Conservation (phyloP, 1,284 basidiomycete genomes). For the Gymnopus androsaceus region DNA sequence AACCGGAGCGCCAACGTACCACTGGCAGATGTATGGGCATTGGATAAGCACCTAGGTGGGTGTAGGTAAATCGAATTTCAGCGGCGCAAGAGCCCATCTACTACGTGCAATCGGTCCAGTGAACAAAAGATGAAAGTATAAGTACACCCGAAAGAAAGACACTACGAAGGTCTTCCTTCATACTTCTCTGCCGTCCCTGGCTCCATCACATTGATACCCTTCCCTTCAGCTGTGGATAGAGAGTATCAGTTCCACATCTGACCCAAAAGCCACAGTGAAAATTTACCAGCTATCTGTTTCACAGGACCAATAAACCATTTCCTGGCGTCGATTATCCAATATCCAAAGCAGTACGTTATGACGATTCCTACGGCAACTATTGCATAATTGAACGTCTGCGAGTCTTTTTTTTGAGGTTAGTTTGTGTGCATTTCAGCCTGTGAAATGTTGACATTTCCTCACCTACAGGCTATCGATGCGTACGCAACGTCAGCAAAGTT, state of each 20-base stretch:
- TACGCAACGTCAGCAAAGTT: too few relatives aligned
- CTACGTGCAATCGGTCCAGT: too few relatives aligned
- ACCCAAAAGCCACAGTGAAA: background rate
- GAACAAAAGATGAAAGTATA: too few relatives aligned
- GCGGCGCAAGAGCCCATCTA: too few relatives aligned
- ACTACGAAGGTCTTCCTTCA: background rate
- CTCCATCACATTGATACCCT: slow-evolving; percentile 51
- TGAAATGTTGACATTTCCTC: too few relatives aligned
- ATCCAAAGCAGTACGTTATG: slow-evolving; percentile 56
- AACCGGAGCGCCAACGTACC: too few relatives aligned
- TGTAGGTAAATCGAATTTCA: too few relatives aligned
- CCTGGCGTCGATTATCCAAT: slow-evolving; percentile 69
- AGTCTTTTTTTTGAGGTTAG: too few relatives aligned
- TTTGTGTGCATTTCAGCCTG: too few relatives aligned
- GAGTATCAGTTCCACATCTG: background rate
- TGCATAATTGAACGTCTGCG: slow-evolving; percentile 73
- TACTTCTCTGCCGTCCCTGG: slow-evolving; percentile 26
- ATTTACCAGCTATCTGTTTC: slow-evolving; percentile 60
- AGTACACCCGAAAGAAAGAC: background rate
- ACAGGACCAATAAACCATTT: slow-evolving; percentile 72
- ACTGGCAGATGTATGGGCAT: too few relatives aligned
- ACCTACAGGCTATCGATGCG: too few relatives aligned
- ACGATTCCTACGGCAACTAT: slow-evolving; percentile 76
- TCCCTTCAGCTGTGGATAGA: slow-evolving; percentile 41
- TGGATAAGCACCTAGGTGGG: too few relatives aligned